phyloP scores from a whole-genome alignment of 2,329 filamentous ascomycete species.

The Colletotrichum sp. region DNA sequence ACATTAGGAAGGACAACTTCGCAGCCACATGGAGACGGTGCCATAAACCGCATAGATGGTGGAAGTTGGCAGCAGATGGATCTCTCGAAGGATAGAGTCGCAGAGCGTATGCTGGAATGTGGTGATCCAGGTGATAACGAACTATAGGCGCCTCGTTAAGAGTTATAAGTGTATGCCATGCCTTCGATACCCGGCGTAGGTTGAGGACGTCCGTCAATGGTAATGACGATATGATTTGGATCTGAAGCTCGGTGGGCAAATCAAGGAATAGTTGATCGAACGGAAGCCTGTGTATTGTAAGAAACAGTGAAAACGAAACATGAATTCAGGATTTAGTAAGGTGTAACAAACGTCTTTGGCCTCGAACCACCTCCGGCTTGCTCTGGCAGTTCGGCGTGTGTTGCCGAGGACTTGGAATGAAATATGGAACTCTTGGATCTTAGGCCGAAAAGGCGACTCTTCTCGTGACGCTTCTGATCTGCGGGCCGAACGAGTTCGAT shows the following conservation, averaged over 20 bases:
- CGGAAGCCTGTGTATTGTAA: conserved; percentile 41
- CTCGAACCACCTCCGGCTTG: neutral
- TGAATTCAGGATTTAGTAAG: neutral
- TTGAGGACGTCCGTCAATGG: conserved; percentile 66
- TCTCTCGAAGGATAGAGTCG: conserved; percentile 63
- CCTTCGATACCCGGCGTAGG: conserved; percentile 61
- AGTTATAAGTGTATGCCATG: conserved; percentile 64
- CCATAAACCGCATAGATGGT: conserved; percentile 69
- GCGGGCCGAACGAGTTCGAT: conserved; percentile 30
- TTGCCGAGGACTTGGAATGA: conserved; percentile 22
- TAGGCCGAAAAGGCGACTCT: conserved; percentile 45
- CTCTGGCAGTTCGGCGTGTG: neutral
- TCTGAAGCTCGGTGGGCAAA: conserved; percentile 66
- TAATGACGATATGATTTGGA: conserved; percentile 65
- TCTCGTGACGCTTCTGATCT: conserved; percentile 40
- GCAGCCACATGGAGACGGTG: conserved; percentile 68
- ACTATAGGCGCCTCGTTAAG: conserved; percentile 66
- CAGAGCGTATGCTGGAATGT: conserved; percentile 64
- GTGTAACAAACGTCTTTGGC: conserved; percentile 3
- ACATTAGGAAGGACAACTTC: conserved; percentile 66
- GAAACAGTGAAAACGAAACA: neutral
- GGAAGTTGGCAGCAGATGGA: conserved; percentile 54
- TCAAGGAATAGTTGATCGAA: conserved; percentile 63
- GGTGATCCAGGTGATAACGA: conserved; percentile 63
- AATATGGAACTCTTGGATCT: conserved; percentile 42